phyloP scores from a whole-genome alignment of 2,329 filamentous ascomycete species.

The Thielaviopsis musarum region DNA sequence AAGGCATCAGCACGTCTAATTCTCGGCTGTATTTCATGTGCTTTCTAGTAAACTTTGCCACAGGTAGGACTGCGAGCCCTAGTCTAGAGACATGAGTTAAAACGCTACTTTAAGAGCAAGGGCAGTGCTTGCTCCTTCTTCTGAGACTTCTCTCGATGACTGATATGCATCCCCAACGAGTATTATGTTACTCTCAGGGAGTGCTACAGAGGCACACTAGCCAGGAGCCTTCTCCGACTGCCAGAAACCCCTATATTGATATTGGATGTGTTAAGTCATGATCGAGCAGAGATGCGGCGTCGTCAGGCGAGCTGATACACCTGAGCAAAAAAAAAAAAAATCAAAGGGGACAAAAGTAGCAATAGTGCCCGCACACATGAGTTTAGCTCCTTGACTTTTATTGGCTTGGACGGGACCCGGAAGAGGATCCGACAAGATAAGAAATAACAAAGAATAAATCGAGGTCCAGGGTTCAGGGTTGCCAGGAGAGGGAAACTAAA shows the following conservation, averaged over 20 bases:
- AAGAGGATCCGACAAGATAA: background rate
- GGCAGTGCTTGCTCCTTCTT: no score
- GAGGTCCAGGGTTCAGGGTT: background rate
- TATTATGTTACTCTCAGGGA: no score
- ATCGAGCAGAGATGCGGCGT: background rate
- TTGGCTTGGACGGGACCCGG: background rate
- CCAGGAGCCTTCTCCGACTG: background rate
- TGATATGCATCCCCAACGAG: no score
- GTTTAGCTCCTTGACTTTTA: background rate
- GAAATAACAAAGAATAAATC: background rate
- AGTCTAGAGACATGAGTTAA: no score
- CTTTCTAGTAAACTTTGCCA: no score
- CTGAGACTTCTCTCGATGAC: no score
- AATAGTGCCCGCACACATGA: background rate
- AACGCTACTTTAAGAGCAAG: no score
- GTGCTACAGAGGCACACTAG: background rate
- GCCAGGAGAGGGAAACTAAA: background rate
- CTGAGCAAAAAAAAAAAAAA: background rate
- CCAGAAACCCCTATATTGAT: background rate
- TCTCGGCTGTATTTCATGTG: no score
- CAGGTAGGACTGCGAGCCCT: no score
- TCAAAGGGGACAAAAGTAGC: background rate
- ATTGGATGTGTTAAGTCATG: background rate
- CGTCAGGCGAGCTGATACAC: background rate
- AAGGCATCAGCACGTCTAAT: no score